These are phyloP conservation scores for Kickxella alabastrina DNA, from an alignment of 192 early-diverging fungal species.

Conservation along the genomic window DNA sequence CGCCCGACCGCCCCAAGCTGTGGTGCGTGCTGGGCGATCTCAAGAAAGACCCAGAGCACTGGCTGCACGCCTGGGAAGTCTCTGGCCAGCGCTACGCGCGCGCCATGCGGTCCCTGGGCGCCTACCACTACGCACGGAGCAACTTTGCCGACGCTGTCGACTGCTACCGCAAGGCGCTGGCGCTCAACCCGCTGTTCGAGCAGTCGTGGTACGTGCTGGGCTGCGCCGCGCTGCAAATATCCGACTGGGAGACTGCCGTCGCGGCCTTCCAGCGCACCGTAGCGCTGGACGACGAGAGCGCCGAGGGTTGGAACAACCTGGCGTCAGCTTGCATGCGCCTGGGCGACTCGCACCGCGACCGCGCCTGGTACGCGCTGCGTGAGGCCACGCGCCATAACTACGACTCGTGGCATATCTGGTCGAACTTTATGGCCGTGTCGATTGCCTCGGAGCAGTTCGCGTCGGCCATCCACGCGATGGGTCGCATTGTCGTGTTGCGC, in stretches of 20 bases:
- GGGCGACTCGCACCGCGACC: slow-evolving; percentile 59
- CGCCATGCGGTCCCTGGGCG: slow-evolving; percentile 93
- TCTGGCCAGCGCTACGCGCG: slow-evolving; percentile 78
- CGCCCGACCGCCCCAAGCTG: slow-evolving; percentile 77
- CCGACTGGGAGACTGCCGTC: slow-evolving; percentile 72
- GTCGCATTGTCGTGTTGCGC: slow-evolving; percentile 71
- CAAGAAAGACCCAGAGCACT: slow-evolving; percentile 66
- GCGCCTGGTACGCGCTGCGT: slow-evolving; percentile 77
- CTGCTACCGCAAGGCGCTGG: slow-evolving; percentile 76
- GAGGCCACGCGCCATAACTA: slow-evolving; percentile 76
- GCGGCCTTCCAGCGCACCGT: slow-evolving; percentile 75
- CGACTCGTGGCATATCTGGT: slow-evolving; percentile 90
- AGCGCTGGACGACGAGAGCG: slow-evolving; percentile 70
- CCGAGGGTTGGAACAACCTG: slow-evolving; percentile 97
- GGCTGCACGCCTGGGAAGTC: slow-evolving; percentile 85
- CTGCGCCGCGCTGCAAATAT: slow-evolving; percentile 80
- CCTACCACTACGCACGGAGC: slow-evolving; percentile 65
- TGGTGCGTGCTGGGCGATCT: slow-evolving; percentile 91
- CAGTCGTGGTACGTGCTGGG: slow-evolving; percentile 96
- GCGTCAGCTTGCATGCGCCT: slow-evolving; percentile 75
- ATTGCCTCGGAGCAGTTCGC: slow-evolving; percentile 74
- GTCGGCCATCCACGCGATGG: slow-evolving; percentile 83
- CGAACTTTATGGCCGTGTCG: slow-evolving; percentile 80
- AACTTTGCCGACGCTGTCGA: slow-evolving; percentile 65
- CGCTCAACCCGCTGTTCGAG: slow-evolving; percentile 92